phyloP scores from a whole-genome alignment of 2,329 filamentous ascomycete species.

The Stagonosporopsis chrysanthemi region DNA sequence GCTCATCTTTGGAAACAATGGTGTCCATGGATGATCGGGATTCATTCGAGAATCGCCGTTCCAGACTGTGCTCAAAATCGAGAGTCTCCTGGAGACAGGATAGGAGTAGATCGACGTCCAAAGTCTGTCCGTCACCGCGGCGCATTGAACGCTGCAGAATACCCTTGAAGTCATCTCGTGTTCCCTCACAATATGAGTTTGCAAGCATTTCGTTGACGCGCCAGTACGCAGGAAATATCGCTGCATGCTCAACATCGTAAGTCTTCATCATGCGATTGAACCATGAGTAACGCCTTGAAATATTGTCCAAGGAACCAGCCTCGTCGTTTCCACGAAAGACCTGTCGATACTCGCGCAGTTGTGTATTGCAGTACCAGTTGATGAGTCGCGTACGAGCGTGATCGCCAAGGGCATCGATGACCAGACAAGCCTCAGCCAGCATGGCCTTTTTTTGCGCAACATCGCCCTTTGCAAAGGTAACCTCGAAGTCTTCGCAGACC shows the following conservation, averaged over 20 bases:
- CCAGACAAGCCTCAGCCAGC: slow-evolving; percentile 85
- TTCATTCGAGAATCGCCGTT: slow-evolving; percentile 78
- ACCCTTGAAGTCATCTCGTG: slow-evolving; percentile 91
- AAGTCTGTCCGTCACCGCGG: slow-evolving; percentile 74
- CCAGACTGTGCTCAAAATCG: slow-evolving; percentile 92
- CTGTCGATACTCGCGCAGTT: slow-evolving; percentile 92
- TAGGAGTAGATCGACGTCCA: slow-evolving; percentile 89
- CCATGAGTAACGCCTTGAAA: slow-evolving; percentile 93
- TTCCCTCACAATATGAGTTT: slow-evolving; percentile 93
- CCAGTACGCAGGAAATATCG: slow-evolving; percentile 88
- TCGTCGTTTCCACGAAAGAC: slow-evolving; percentile 97
- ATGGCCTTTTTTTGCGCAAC: slow-evolving; percentile 72
- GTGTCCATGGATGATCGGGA: slow-evolving; percentile 88
- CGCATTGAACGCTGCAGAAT: slow-evolving; percentile 90
- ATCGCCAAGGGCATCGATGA: slow-evolving; percentile 94
- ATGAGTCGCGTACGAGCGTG: slow-evolving; percentile 81
- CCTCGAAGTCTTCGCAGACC: slow-evolving; percentile 98
- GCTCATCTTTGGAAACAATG: slow-evolving; percentile 78
- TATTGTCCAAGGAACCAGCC: slow-evolving; percentile 94
- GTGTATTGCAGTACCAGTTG: slow-evolving; percentile 98
- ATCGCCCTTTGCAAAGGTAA: slow-evolving; percentile 90
- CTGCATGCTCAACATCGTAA: slow-evolving; percentile 90
- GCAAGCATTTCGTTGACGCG: slow-evolving; percentile 88
- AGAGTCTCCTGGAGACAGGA: slow-evolving; percentile 93
- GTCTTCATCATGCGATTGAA: slow-evolving; percentile 95